These are phyloP conservation scores for Leishmania tarentolae DNA, from an alignment of 208 protist species.

Conservation along the genomic window DNA sequence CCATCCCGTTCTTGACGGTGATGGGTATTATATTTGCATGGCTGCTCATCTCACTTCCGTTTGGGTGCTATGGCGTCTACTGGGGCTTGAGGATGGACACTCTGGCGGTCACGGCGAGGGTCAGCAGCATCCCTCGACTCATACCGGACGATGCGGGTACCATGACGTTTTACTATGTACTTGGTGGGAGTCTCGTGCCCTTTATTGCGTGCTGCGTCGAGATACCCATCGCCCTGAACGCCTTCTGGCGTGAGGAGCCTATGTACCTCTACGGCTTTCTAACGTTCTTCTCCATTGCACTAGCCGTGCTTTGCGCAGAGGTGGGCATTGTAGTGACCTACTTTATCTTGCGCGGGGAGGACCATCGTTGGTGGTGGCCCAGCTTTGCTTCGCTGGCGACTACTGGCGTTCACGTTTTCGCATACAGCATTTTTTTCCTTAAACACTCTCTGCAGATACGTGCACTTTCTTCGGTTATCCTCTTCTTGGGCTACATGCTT, in stretches of 20 bases:
- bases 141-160: conserved; percentile 72
- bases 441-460: conserved; percentile 75
- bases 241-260: conserved; percentile 90
- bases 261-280: conserved; percentile 98
- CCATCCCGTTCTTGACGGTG: conserved; percentile 68
- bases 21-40: conserved; percentile 66
- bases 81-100: conserved; percentile 84
- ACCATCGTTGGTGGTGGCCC: conserved; percentile 99
- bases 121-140: conserved; percentile 96
- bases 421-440: conserved; percentile 94
- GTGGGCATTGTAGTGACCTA: conserved; percentile 97
- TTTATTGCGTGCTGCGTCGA: conserved; percentile 98
- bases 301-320: conserved; percentile 94
- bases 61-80: conserved; percentile 92
- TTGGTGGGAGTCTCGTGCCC: conserved; percentile 87
- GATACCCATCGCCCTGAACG: conserved; percentile 95
- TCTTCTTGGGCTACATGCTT: conserved; percentile 81
- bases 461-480: conserved; percentile 46
- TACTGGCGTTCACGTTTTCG: conserved; percentile 91
- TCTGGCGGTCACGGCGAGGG: conserved; percentile 68
- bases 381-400: conserved; percentile 85
- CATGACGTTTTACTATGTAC: conserved; percentile 38
- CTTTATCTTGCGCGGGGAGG: conserved; percentile 93
- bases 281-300: conserved; percentile 92
- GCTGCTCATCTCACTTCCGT: conserved; percentile 93